phyloP scores from a whole-genome alignment of 139 green algal genomes.

The Tetraselmis chui region DNA sequence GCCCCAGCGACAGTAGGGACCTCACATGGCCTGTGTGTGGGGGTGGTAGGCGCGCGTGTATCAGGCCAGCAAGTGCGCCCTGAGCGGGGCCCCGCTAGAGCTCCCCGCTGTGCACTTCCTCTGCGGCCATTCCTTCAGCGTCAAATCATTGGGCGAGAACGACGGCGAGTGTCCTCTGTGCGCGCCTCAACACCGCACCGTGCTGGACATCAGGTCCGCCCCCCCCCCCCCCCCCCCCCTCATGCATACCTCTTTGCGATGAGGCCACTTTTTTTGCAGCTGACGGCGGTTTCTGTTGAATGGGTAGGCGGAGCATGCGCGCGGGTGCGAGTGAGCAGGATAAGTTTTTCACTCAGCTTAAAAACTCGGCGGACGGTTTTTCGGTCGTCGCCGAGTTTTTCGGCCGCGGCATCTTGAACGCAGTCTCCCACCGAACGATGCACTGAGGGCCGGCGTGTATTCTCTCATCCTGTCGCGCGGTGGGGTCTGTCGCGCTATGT shows the following conservation, averaged over 20 bases:
- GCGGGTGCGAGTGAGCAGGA: slow-evolving; percentile 62
- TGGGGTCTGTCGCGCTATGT: no score
- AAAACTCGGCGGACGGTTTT: slow-evolving; percentile 73
- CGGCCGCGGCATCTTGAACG: slow-evolving; percentile 75
- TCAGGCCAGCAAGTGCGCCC: slow-evolving; percentile 69
- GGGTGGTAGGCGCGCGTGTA: slow-evolving; percentile 84
- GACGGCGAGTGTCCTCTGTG: slow-evolving; percentile 86
- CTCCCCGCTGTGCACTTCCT: slow-evolving; percentile 93
- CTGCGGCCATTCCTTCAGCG: slow-evolving; percentile 90
- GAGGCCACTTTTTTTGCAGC: no score
- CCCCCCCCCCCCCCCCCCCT: neutral
- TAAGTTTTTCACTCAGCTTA: slow-evolving; percentile 87
- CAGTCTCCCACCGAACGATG: neutral
- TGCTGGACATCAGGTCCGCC: slow-evolving; percentile 46
- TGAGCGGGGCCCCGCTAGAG: slow-evolving; percentile 71
- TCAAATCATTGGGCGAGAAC: slow-evolving; percentile 74
- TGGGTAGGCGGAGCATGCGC: slow-evolving; percentile 31
- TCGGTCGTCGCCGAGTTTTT: slow-evolving; percentile 82
- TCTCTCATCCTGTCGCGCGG: no score
- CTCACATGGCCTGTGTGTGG: no score
- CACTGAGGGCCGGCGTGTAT: neutral
- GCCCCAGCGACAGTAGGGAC: no score
- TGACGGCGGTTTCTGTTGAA: neutral
- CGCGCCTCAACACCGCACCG: slow-evolving; percentile 61
- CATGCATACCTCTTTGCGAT: neutral